Base-by-base conservation (phyloP, 352 stramenopile species). In the Plasmopara muralis region DNA sequence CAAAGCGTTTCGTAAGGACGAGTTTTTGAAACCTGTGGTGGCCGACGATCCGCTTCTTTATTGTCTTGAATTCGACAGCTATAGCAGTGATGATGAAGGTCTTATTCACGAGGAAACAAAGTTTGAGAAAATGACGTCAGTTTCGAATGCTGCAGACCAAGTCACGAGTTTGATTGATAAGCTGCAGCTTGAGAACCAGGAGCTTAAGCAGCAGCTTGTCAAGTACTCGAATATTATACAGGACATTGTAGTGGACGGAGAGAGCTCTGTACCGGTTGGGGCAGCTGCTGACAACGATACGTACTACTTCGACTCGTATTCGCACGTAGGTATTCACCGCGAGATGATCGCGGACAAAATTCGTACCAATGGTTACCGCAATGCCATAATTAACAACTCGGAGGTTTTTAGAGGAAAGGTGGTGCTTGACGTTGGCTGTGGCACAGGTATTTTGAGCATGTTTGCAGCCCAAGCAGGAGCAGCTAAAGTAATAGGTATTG, bases 301-400 rank as follows among this genome's bases (percentile, higher is more conserved):
- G 63, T 99, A 98, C 69, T 99, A 99, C 72, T 98, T 98, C 50
- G 93, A 99, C 69, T 98, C 91, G 48, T 99, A 99, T 71, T 97
- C 93, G 40, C 95, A 99, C 56, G 96, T 98, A 68, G 89, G 91
- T 31, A 99, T 99, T 66, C 96, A 99, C 67, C 93, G 98, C 66
- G 96, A 98, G 73, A 92, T 92, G 82, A 88, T 92, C 68, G 87
- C 77, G 29, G 82, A 92, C 57, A 62, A 53, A 13, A 88, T 98
- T 10, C 92, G 97, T 39, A 99, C 97, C 33, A 72, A 96, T 47
- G 97, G 87, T 10, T 99, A 99, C 71, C 92, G 96, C 70, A 96
- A 98, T 63, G 93, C 94, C 16, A 99, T 99, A 58, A 70, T 98
- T 44, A 93, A 98, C 60, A 99, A 99, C 72, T 83, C 73, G 15